Evolutionary conservation across 2,329 filamentous ascomycete genomes (phyloP).

Genomic region (Fusarium clavum): DNA sequence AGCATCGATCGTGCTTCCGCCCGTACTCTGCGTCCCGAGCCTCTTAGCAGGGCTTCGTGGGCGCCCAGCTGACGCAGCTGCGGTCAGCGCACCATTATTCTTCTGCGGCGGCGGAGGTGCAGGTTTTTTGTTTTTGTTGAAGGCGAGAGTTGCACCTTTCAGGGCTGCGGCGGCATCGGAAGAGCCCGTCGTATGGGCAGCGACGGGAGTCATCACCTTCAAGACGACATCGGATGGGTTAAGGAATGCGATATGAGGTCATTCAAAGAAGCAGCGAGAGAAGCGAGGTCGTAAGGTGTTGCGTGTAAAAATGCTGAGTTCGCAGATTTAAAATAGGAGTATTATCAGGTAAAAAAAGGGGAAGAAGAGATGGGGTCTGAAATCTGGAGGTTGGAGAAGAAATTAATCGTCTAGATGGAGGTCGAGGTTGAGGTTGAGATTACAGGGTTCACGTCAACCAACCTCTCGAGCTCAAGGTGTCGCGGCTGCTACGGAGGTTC

Average conservation of each 20-base stretch:
- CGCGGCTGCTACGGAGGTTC: conserved; percentile 32
- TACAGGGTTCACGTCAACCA: conserved; percentile 19
- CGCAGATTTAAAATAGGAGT: not conserved
- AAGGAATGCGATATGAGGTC: conserved; percentile 28
- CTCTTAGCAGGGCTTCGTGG: conserved; percentile 41
- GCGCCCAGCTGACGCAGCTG: conserved; percentile 57
- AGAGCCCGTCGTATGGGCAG: conserved; percentile 46
- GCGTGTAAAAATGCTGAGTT: not conserved
- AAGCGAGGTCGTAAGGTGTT: not conserved
- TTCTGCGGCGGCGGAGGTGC: conserved; percentile 41
- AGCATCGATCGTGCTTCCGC: conserved; percentile 48
- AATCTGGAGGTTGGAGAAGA: conserved; percentile 3
- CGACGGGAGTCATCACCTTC: conserved; percentile 53
- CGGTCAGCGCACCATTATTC: conserved; percentile 57
- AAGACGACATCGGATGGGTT: conserved; percentile 28
- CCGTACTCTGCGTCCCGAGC: conserved; percentile 55
- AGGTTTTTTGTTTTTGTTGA: conserved; percentile 55
- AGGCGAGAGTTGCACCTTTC: conserved; percentile 67
- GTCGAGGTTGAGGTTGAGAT: not conserved
- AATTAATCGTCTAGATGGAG: conserved; percentile 11
- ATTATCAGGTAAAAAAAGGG: not conserved
- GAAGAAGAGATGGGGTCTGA: conserved; percentile 5
- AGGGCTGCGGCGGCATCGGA: conserved; percentile 60
- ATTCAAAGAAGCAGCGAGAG: conserved; percentile 17
- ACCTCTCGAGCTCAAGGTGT: conserved; percentile 9